Percentiles rank a stretch among this genome's conserved stretches.
Evolutionary conservation across 2,329 filamentous ascomycete species (phyloP).

Genomic region (Myriosclerotinia scirpicola): DNA sequence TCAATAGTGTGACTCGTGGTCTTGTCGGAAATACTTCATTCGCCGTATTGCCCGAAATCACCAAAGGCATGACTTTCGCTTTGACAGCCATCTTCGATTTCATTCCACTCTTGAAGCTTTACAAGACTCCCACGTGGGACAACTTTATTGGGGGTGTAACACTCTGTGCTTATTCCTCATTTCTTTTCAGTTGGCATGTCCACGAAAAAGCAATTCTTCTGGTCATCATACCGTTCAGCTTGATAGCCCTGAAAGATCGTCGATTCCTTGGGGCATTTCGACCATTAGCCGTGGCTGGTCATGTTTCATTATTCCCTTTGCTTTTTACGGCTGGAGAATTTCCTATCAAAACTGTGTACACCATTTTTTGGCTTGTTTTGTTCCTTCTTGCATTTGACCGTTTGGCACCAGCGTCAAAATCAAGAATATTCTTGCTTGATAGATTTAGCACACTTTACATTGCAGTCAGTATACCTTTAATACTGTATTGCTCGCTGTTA

Average conservation of each 20-base stretch:
- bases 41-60: conserved; percentile 85
- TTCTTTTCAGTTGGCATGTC: conserved; percentile 97
- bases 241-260: conserved; percentile 86
- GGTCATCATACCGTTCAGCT: conserved; percentile 90
- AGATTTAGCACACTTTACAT: conserved; percentile 90
- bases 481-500: conserved; percentile 81
- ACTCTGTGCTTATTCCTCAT: conserved; percentile 92
- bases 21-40: conserved; percentile 93
- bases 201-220: conserved; percentile 96
- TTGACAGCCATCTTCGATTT: conserved; percentile 81
- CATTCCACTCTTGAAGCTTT: conserved; percentile 79
- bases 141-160: conserved; percentile 87
- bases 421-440: conserved; percentile 87
- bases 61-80: conserved; percentile 74
- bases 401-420: conserved; percentile 78
- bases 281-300: conserved; percentile 86
- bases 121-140: conserved; percentile 78
- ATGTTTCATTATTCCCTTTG: conserved; percentile 92
- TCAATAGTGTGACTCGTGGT: conserved; percentile 88
- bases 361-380: conserved; percentile 83
- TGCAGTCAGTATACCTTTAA: conserved; percentile 81
- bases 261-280: conserved; percentile 89
- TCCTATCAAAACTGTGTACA: conserved; percentile 90
- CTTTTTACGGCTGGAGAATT: conserved; percentile 92
- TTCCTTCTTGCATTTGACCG: conserved; percentile 86